phyloP scores from a whole-genome alignment of 2,329 filamentous ascomycete genomes.

The Arthrobotrys conoides region DNA sequence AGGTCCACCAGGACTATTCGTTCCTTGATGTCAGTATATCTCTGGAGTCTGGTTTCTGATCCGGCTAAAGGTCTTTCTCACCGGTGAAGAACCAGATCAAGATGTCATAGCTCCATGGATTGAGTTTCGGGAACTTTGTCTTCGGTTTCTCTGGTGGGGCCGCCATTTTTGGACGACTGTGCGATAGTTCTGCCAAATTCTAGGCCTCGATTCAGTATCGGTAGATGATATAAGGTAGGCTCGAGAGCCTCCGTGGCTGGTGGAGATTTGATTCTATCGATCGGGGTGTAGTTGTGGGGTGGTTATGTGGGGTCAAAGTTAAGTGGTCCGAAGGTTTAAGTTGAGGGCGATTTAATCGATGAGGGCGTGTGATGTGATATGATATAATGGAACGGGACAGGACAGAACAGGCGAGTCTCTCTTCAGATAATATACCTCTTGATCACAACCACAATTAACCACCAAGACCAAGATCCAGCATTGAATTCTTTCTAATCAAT shows the following conservation, averaged over 20 bases:
- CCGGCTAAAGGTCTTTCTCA: constrained; percentile 16
- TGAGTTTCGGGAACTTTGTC: constrained; percentile 54
- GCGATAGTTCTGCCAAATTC: constrained; percentile 15
- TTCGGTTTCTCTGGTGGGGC: constrained; percentile 51
- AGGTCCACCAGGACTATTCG: constrained; percentile 81
- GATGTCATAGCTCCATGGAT: constrained; percentile 61
- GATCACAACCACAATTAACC: constrained; percentile 1
- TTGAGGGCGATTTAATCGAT: constrained; percentile 7
- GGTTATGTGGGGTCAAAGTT: constrained; percentile 1
- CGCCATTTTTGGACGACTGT: constrained; percentile 32
- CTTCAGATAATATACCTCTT: no score
- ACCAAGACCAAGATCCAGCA: neutral
- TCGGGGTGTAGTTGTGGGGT: neutral
- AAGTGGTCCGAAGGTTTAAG: neutral
- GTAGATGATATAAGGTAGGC: neutral
- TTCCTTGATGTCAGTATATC: constrained; percentile 27
- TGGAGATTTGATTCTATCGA: neutral
- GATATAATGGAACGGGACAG: no score
- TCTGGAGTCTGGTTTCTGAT: neutral
- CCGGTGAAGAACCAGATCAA: constrained; percentile 60
- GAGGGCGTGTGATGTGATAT: constrained; percentile 9
- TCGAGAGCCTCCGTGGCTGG: neutral
- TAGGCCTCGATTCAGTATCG: constrained; percentile 6
- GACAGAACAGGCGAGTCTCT: no score
- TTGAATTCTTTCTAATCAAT: constrained; percentile 1